Base-by-base conservation (phyloP, 192 early-diverging fungal species). In the Cladochytrium replicatum region DNA sequence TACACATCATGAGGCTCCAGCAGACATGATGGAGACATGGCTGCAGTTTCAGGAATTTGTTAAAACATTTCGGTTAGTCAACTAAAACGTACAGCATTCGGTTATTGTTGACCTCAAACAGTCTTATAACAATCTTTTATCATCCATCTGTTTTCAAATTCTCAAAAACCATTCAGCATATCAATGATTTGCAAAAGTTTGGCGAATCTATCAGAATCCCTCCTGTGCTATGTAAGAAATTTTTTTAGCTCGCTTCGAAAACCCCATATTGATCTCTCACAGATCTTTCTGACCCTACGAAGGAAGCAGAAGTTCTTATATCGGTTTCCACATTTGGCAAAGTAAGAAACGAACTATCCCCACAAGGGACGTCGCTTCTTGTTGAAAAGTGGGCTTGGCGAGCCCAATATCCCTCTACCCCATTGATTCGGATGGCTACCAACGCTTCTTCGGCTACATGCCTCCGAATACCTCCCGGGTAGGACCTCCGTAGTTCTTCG, bases 371-470 rank as follows among this genome's bases (percentile, higher is more conserved):
- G 3, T 63, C 57, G 0, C 50, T 71, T 25, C 50, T 57, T 9
- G 54, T 74, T 4, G 74, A 77, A 60, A 41, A 60, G 7, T 70
- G 66, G 41, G 58, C 64, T 28, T 77, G 74, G 74, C 61, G 64
- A 43, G 46, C 32, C 6, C 19, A n/a, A 22, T 34, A 23, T 6
- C 8, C 43, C 8, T 38, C 38, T 11, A 49, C 29, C 17, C 47
- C 45, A 32, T 43, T 61, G 22, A 17, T 73, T 25, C 27, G 66
- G 28, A 41, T 69, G 43, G 44, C 50, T 24, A 72, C 67, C 2
- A 77, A 77, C 45, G 61, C 63, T 6, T 44, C 48, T 2, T 32
- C 64, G 19, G 44, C 57, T 7, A 58, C 54, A 15, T 67, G 32
- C 32, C 39, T 70, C 21, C 56, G 55, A 24, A 37, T 67, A 19